Evolutionary conservation across 257 asterid genomes (phyloP), one percentile per base, ranked within the genome.

Genomic region (Paraleonurus japonicus): DNA sequence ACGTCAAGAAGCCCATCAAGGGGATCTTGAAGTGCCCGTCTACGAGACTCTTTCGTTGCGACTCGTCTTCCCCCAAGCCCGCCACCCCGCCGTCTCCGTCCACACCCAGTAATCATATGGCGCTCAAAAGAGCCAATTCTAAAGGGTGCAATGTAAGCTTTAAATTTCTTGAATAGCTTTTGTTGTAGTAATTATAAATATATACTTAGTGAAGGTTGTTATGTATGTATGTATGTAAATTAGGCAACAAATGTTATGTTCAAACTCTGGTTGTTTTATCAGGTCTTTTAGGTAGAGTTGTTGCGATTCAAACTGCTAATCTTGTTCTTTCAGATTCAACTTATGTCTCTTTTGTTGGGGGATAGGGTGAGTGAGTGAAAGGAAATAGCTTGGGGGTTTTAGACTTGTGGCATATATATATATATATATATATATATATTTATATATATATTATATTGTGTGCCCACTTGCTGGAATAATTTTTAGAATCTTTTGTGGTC

Each of bases 131-230:
- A 77, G 96, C 95, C 53, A 92, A 89, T 71, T 92, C 95, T 5
- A 89, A 88, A 71, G 96, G 96, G 67, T 79, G 26, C 85, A 92
- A 88, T 47, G 96, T 92, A 19, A 81, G 85, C 28, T 92, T 92
- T 58, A 75, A 86, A 62, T 85, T 76, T 35, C 76, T 59, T 59
- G 23, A 59, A 9, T 15, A 30, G 37, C 20, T 57, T 57, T 57
- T 23, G 37, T 27, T 26, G 33, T 23, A 27, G 63, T 10, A n/a
- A 28, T 27, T 26, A 61, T 47, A 47, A 76, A 67, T 30, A 15
- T 4, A 53, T 58, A 4, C 16, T 13, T 73, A 45, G 26, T 54
- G 66, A 60, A 23, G 23, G 62, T 32, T 43, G 30, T 26, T 65
- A 58, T 57, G 5, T 57, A 57, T 57, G 63, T 53, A 57, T 35